Conservation (phyloP, 2,329 filamentous ascomycete species). For the Aspergillus caelatus region DNA sequence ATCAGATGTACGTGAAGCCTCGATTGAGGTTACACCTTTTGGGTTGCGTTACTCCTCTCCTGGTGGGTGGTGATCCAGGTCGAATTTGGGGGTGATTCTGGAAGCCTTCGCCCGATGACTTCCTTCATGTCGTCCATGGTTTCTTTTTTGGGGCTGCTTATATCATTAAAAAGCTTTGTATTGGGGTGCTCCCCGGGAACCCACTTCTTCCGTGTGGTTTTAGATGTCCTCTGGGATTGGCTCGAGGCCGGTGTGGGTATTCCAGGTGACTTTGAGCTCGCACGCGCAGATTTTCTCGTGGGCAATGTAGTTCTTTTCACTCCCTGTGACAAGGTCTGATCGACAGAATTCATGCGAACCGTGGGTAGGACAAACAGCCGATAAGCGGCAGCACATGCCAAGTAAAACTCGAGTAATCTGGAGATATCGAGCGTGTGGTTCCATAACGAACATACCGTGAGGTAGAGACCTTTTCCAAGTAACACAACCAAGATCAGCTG, state of each 20-base stretch:
- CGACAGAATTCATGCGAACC: not conserved
- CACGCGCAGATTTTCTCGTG: not conserved
- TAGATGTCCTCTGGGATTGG: not conserved
- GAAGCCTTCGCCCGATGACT: not conserved
- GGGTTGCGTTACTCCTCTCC: not conserved
- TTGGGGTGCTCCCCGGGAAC: no score
- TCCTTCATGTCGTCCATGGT: not conserved
- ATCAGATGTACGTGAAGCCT: not conserved
- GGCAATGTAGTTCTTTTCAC: not conserved
- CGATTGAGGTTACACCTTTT: not conserved
- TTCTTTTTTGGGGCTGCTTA: not conserved
- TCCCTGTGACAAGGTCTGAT: not conserved
- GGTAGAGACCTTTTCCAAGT: not conserved
- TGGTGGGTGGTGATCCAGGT: not conserved
- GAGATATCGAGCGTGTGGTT: not conserved
- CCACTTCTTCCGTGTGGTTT: no score
- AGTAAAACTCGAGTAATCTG: not conserved
- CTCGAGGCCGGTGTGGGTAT: not conserved
- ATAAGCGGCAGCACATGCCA: not conserved
- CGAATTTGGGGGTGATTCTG: not conserved
- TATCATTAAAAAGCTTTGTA: not conserved
- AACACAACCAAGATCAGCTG: not conserved
- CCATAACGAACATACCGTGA: not conserved
- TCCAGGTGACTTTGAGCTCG: not conserved
- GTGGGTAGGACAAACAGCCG: not conserved